phyloP scores from a whole-genome alignment of 768 basidiomycete genomes.

The Naganishia randhawae region DNA sequence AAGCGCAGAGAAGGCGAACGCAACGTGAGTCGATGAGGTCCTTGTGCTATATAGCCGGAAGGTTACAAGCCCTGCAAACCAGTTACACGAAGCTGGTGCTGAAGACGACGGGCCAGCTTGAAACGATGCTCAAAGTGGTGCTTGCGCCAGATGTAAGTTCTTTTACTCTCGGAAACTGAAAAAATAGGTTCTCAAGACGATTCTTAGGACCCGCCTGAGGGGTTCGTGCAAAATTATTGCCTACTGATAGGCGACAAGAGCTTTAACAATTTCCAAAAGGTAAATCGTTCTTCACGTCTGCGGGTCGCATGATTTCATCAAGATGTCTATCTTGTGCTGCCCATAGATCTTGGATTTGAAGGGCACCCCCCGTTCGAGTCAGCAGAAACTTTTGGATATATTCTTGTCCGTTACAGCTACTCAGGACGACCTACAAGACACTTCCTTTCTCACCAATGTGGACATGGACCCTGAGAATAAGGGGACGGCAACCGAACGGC shows the following conservation, averaged over 20 bases:
- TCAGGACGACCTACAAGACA: conserved; percentile 77
- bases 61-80: not conserved
- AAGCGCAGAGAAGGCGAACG: conserved; percentile 41
- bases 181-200: not conserved
- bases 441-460: conserved; percentile 85
- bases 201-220: conserved; percentile 79
- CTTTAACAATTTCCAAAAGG: conserved; percentile 98
- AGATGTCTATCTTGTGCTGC: not conserved
- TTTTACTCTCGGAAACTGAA: not conserved
- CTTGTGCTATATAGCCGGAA: not conserved
- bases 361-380: conserved; percentile 77
- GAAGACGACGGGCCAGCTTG: conserved; percentile 74
- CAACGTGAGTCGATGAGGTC: conserved; percentile 37
- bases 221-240: conserved; percentile 92
- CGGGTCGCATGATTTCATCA: not conserved
- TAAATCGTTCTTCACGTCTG: conserved; percentile 40
- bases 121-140: conserved; percentile 91
- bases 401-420: conserved; percentile 92
- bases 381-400: conserved; percentile 83
- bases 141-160: conserved; percentile 78
- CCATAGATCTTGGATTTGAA: conserved; percentile 88
- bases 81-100: conserved; percentile 79
- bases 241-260: conserved; percentile 89
- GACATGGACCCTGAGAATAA: conserved; percentile 80
- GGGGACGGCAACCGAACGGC: conserved; percentile 8